These are phyloP conservation scores for Oryza meyeriana DNA, from an alignment of 176 grass and related monocot genomes.

Conservation along the genomic window DNA sequence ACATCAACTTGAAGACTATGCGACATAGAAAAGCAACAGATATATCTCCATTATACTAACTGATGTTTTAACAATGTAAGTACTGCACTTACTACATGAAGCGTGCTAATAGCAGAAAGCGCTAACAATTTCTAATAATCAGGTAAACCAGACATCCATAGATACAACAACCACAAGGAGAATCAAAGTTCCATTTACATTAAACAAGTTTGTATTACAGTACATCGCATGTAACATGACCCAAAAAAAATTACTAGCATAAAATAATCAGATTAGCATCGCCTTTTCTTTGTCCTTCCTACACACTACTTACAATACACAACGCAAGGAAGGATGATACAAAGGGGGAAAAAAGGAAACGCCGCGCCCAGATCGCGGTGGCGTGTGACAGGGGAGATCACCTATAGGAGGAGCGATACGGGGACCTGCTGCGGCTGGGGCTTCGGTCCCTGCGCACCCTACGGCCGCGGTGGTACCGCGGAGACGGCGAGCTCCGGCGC, in stretches of 20 bases:
- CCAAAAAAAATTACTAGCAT: neutral
- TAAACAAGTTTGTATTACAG: neutral
- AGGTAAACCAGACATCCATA: neutral
- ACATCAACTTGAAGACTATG: neutral
- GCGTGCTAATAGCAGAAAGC: neutral
- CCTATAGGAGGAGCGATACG: constrained; percentile 89
- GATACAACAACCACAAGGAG: constrained; percentile 10
- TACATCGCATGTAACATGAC: neutral
- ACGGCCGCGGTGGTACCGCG: constrained; percentile 46
- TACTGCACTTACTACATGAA: neutral
- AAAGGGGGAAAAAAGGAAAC: neutral
- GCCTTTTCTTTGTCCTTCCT: neutral
- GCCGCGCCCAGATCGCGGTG: constrained; percentile 20
- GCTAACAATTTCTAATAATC: neutral
- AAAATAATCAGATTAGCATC: neutral
- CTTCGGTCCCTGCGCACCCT: constrained; percentile 75
- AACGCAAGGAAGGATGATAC: neutral
- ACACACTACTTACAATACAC: neutral
- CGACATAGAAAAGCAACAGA: neutral
- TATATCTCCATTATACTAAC: neutral
- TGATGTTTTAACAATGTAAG: neutral
- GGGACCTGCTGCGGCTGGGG: constrained; percentile 82
- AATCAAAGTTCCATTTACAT: constrained; percentile 25
- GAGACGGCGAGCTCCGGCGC: constrained; percentile 76
- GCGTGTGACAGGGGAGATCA: constrained; percentile 50